Evolutionary conservation across 371 early-diverging fungal species (phyloP).

Genomic region (Mortierella sp.): DNA sequence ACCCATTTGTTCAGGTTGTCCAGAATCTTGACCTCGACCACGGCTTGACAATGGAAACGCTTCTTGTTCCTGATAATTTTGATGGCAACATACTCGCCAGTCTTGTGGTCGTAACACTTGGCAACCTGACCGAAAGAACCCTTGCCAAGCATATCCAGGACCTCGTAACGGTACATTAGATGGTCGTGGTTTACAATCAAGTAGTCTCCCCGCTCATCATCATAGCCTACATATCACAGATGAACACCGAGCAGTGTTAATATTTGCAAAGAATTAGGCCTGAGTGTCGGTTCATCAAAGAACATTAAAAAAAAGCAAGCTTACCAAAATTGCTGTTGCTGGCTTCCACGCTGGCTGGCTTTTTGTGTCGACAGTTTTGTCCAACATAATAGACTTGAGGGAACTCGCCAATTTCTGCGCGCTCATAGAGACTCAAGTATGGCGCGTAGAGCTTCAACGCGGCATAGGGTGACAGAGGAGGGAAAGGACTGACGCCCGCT

Average conservation of each 20-base stretch:
- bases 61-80: conserved; percentile 97
- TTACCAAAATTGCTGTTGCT: conserved; percentile 71
- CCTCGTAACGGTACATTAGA: conserved; percentile 92
- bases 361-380: conserved; percentile 72
- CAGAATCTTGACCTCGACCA: conserved; percentile 95
- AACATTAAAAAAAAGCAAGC: not conserved
- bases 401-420: conserved; percentile 85
- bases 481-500: conserved; percentile 27
- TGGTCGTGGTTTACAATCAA: conserved; percentile 90
- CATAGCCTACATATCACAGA: conserved; percentile 72
- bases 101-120: conserved; percentile 93
- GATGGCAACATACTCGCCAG: conserved; percentile 90
- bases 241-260: not conserved
- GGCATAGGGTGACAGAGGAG: conserved; percentile 57
- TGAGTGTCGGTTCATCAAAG: not conserved
- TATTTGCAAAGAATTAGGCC: too few species aligned
- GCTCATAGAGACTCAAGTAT: conserved; percentile 84
- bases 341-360: conserved; percentile 64
- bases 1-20: conserved; percentile 80
- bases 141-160: conserved; percentile 91
- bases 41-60: conserved; percentile 95
- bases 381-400: conserved; percentile 91
- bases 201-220: conserved; percentile 97
- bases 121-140: conserved; percentile 99
- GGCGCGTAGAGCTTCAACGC: conserved; percentile 73